Evolutionary conservation across 2,329 filamentous ascomycete species (phyloP), one percentile per base, ranked within the genome.

Genomic region (Fulvia fulva): DNA sequence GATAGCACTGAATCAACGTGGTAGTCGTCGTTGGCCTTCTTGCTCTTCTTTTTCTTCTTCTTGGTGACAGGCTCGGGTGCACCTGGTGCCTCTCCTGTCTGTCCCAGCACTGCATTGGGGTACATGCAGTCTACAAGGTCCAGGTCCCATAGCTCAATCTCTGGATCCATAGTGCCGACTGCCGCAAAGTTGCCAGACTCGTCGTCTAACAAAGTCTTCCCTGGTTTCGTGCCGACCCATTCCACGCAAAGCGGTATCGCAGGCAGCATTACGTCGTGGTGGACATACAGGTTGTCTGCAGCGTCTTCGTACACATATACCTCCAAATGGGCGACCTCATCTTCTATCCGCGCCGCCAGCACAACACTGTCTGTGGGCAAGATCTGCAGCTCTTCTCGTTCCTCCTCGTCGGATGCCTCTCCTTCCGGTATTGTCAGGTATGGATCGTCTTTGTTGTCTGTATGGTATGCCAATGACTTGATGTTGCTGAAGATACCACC

Each of bases 211-310:
- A 51, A 78, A 11, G 81, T 76, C 73, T 91, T 90, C 64, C 89
- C 87, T 34, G 96, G 91, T n/a, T 91, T 88, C 56, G 96, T 82
- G 73, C 97, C 90, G 46, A 99, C 78, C 94, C 94, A 99, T 78
- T 99, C 94, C 43, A 97, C 83, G 70, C 91, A 94, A 6, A 99
- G 85, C 11, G 94, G 94, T 71, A 99, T 96, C 23, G 93, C 93
- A 30, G 94, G 94, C 56, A 99, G 83, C 93, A 99, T 97, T 68
- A 99, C 96, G 75, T 99, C 94, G 82, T 99, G 94, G 78, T 99
- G 94, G 23, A 99, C 93, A 74, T 99, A 99, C 61, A 99, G 87
- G 73, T 99, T 99, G 76, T 97, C 94, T 46, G 87, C 89, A 62
- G 86, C 86, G 68, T 97, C 94, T 75, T 99, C 94, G 76, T 97